Percentiles rank a stretch among this genome's conserved stretches.
These are phyloP conservation scores for Caryopteris hybrid DNA, from an alignment of 305 asterid species.

Conservation along the genomic window DNA sequence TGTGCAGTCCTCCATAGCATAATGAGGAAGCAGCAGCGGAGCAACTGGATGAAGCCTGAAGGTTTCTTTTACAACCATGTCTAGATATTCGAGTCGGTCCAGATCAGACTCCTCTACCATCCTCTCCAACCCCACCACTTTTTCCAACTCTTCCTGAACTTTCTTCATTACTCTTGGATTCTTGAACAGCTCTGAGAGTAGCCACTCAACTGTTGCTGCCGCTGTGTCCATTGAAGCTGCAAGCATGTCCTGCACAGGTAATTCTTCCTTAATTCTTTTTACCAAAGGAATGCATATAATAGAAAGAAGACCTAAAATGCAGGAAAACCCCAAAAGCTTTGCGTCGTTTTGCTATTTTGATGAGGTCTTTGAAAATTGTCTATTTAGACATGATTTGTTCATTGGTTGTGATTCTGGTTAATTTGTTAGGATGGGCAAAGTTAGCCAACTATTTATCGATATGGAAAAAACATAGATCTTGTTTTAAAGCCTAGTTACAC, in stretches of 20 bases:
- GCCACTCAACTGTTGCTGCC: slow-evolving; percentile 48
- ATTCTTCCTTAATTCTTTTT: not conserved
- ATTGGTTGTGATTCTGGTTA: too few relatives aligned
- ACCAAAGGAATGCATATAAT: not conserved
- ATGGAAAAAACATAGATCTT: too few relatives aligned
- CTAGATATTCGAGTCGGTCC: slow-evolving; percentile 32
- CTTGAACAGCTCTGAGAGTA: slow-evolving; percentile 39
- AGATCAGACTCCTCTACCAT: slow-evolving; percentile 54
- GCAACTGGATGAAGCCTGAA: slow-evolving; percentile 54
- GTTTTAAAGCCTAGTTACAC: too few relatives aligned
- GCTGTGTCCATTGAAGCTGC: slow-evolving; percentile 50
- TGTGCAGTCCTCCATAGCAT: slow-evolving; percentile 38
- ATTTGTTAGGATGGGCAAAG: too few relatives aligned
- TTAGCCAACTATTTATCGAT: too few relatives aligned
- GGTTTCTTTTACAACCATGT: slow-evolving; percentile 51
- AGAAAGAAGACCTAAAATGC: not conserved
- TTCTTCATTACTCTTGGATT: slow-evolving; percentile 39
- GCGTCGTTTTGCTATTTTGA: too few relatives aligned
- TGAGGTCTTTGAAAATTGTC: too few relatives aligned
- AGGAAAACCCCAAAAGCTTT: too few relatives aligned
- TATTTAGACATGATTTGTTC: too few relatives aligned
- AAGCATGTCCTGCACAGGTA: slow-evolving; percentile 39
- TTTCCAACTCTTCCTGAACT: slow-evolving; percentile 37
- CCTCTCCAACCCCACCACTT: slow-evolving; percentile 38
- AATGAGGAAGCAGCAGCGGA: slow-evolving; percentile 50